A percentile compares a stretch with the other conserved stretches of the same genome.
Conservation (phyloP, 176 grass and related monocot species). For the Bonia amplexicaulis region DNA sequence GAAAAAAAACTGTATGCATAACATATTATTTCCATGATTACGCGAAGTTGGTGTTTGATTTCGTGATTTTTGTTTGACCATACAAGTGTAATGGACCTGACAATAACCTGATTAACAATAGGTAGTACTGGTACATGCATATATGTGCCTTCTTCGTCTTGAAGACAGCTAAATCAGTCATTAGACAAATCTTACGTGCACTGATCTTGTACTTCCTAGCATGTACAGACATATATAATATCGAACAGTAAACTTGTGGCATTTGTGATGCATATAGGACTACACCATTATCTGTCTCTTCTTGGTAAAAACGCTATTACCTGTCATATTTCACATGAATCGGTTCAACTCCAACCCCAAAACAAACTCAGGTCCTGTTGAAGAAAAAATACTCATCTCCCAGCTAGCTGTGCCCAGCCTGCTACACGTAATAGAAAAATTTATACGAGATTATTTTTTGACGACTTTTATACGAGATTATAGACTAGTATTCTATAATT, state of each 20-base stretch:
- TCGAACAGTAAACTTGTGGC: constrained; percentile 36
- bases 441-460: no score
- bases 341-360: background rate
- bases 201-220: background rate
- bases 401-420: background rate
- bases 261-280: background rate
- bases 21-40: background rate
- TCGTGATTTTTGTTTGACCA: background rate
- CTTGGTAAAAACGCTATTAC: background rate
- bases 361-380: background rate
- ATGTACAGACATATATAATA: constrained; percentile 11
- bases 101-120: background rate
- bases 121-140: background rate
- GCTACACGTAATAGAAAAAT: background rate
- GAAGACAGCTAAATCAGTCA: constrained; percentile 5
- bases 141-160: constrained; percentile 12
- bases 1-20: background rate
- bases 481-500: background rate
- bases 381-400: background rate
- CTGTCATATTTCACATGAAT: background rate
- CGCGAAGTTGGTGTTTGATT: background rate
- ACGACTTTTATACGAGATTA: background rate
- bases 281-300: background rate
- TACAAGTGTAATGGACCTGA: background rate
- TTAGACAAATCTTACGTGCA: constrained; percentile 10